phyloP scores from a whole-genome alignment of 225 moss, liverwort and hornwort genomes.

The Pleurozium schreberi region DNA sequence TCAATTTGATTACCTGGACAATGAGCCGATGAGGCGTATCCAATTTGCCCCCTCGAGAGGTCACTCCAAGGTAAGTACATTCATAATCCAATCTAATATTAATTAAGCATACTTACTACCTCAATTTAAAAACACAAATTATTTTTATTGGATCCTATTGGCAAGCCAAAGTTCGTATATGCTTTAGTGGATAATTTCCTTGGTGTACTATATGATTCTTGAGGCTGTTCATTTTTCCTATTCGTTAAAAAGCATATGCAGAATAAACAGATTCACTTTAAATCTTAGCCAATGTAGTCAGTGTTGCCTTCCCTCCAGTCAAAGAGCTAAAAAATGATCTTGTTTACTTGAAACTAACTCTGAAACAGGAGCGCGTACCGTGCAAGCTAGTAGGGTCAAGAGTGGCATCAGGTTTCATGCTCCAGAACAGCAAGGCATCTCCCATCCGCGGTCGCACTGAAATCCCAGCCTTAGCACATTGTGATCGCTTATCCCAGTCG shows the following conservation, averaged over 20 bases:
- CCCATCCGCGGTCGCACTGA: constrained; percentile 91
- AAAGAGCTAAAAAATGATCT: neutral
- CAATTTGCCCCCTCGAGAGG: neutral
- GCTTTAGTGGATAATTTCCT: neutral
- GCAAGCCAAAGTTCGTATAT: neutral
- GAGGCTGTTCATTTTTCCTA: neutral
- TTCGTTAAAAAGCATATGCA: neutral
- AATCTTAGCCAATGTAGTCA: neutral
- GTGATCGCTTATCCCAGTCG: constrained; percentile 76
- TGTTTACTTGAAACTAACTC: neutral
- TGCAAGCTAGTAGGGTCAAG: constrained; percentile 84
- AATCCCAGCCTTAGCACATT: constrained; percentile 79
- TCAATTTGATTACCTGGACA: neutral
- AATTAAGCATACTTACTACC: too few species aligned
- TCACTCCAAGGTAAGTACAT: neutral
- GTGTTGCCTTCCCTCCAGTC: neutral
- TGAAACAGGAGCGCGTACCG: constrained; percentile 41
- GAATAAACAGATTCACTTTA: neutral
- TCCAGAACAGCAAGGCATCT: constrained; percentile 95
- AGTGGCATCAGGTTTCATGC: constrained; percentile 77
- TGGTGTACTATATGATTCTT: neutral
- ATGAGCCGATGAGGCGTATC: neutral
- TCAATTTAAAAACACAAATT: neutral
- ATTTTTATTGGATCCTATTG: neutral
- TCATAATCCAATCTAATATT: too few species aligned